phyloP scores from a whole-genome alignment of 345 rosid species.

The Populus alba region DNA sequence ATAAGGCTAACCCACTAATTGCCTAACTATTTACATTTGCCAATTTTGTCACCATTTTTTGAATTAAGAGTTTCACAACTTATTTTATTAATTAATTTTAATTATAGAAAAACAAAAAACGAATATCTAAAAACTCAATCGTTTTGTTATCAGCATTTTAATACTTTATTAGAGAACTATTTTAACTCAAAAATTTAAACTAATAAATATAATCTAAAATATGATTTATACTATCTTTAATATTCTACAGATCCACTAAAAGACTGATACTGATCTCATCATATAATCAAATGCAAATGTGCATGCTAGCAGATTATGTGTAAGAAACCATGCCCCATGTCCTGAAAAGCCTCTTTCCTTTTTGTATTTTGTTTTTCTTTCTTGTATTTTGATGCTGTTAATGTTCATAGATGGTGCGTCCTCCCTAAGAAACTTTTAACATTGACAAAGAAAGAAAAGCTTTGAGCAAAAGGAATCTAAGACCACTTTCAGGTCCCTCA shows the following conservation, averaged over 20 bases:
- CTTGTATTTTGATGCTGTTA: neutral
- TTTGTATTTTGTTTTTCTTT: neutral
- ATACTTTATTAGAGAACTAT: too few species aligned
- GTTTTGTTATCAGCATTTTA: too few species aligned
- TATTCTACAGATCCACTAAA: neutral
- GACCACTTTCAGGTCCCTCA: neutral
- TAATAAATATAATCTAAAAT: too few species aligned
- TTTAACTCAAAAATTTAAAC: too few species aligned
- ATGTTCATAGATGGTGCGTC: neutral
- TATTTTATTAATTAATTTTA: too few species aligned
- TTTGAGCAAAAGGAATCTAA: constrained; percentile 6
- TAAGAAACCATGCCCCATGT: neutral
- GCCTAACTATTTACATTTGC: neutral
- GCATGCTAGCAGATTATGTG: neutral
- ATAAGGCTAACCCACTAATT: neutral
- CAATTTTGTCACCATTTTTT: too few species aligned
- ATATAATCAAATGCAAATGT: neutral
- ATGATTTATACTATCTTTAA: too few species aligned
- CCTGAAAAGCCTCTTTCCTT: neutral
- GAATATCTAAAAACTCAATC: too few species aligned
- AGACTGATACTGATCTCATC: neutral
- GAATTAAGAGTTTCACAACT: too few species aligned
- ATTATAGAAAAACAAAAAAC: too few species aligned
- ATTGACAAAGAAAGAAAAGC: neutral
- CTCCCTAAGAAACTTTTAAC: neutral